Base-by-base conservation (phyloP, 129 eudicot genomes). In the Gnaphalium uliginosum region DNA sequence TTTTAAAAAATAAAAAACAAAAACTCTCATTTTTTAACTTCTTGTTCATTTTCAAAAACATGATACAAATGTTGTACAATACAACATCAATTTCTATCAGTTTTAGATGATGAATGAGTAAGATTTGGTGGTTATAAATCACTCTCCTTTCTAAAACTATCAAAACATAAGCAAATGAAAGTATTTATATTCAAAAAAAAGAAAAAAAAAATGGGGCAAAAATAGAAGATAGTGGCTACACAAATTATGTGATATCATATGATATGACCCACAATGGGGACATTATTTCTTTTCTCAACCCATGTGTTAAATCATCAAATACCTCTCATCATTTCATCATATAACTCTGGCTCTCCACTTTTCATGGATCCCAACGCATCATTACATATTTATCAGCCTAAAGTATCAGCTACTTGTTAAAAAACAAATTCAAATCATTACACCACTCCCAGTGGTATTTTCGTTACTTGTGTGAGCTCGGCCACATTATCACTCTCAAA, bases 301-400 rank as follows among this genome's bases (percentile, higher is more conserved):
- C 79, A 73, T 66, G 75, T 56, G 83, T 79, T 79, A 73, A 66
- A 73, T 73, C 79, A 79, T 66, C 69, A 79, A n/a, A 65, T 78
- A 22, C 78, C 69, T 80, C 82, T n/a, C n/a, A n/a, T n/a, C n/a
- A n/a, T n/a, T n/a, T 69, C 85, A 77, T 85, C 83, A 84, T 79
- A 76, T 74, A 80, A 68, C 74, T 78, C 75, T 78, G 82, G 66
- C 77, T 56, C 78, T 43, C 84, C 81, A 74, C 88, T 79, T 80
- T 82, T 83, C 83, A 67, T 66, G 72, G 89, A 88, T 75, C 87
- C 77, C 85, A 79, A 85, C 75, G 66, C 79, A 63, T 27, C 84
- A 78, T 86, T 80, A 73, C 82, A 80, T 79, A 29, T 66, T 61
- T 70, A 77, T 76, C 69, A 58, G 25, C 73, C 68, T 25, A 43